Percentiles rank a stretch among this genome's conserved stretches.
These are phyloP conservation scores for Schwanniomyces etchellsii DNA, from an alignment of 1,139 yeast genomes.

Conservation along the genomic window DNA sequence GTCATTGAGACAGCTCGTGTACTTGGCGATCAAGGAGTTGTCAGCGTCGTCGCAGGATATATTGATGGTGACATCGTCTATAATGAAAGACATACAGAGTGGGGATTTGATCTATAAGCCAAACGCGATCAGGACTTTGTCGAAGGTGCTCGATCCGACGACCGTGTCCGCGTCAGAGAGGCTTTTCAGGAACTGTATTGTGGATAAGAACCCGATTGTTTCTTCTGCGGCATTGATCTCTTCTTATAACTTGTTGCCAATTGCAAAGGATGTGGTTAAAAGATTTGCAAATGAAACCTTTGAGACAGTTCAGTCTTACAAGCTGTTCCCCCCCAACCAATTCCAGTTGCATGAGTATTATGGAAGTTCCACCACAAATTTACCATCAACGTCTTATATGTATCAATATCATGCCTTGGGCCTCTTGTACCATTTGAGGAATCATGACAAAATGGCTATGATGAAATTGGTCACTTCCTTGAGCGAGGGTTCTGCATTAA, in stretches of 20 bases:
- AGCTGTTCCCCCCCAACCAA: constrained; percentile 57
- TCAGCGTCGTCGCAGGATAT: constrained; percentile 83
- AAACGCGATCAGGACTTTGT: constrained; percentile 87
- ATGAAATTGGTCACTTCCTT: constrained; percentile 85
- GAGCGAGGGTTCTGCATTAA: constrained; percentile 55
- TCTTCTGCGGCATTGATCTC: constrained; percentile 91
- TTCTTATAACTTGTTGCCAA: constrained; percentile 83
- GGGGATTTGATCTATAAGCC: constrained; percentile 86
- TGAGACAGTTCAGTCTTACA: constrained; percentile 73
- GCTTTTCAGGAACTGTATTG: constrained; percentile 86
- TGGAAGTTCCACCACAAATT: constrained; percentile 43
- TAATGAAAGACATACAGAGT: constrained; percentile 95
- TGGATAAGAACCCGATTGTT: constrained; percentile 81
- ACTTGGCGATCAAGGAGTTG: constrained; percentile 88
- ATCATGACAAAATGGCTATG: constrained; percentile 91
- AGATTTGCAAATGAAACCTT: constrained; percentile 92
- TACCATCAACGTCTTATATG: constrained; percentile 69
- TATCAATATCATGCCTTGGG: constrained; percentile 97
- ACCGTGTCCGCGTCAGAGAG: constrained; percentile 95
- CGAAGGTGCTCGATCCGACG: constrained; percentile 84
- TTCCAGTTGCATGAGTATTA: constrained; percentile 50
- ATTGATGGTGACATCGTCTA: constrained; percentile 94
- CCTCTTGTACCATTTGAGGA: constrained; percentile 77
- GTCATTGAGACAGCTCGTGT: constrained; percentile 88
- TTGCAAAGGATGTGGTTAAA: constrained; percentile 86